A percentile compares a stretch with the other conserved stretches of the same genome.
Conservation (phyloP, 2,329 filamentous ascomycete species). For the Boeremia lycopersici region DNA sequence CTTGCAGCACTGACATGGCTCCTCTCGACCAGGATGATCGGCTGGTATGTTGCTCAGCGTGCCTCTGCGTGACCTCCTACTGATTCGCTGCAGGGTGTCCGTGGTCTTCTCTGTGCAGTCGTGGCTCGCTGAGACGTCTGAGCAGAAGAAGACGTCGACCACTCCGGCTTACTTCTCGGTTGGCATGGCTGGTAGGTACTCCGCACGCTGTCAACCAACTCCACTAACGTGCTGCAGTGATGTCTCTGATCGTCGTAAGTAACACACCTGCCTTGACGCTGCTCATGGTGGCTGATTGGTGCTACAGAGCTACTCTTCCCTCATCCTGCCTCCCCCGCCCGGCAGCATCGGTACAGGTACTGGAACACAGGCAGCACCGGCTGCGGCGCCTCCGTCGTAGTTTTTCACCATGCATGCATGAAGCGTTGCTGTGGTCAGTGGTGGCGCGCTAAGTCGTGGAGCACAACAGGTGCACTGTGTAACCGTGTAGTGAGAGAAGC, state of each 20-base stretch:
- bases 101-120: conserved; percentile 76
- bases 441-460: conserved; percentile 13
- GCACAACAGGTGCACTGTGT: conserved; percentile 23
- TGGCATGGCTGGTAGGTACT: conserved; percentile 73
- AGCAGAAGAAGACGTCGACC: conserved; percentile 65
- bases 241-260: conserved; percentile 55
- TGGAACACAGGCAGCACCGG: conserved; percentile 56
- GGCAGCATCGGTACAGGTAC: conserved; percentile 42
- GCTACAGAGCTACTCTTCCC: conserved; percentile 62
- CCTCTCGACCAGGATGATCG: conserved; percentile 61
- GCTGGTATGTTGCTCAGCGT: conserved; percentile 57
- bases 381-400: conserved; percentile 54
- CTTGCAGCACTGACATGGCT: conserved; percentile 24
- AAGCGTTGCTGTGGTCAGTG: conserved; percentile 7
- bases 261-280: neutral
- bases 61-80: conserved; percentile 15
- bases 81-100: conserved; percentile 62
- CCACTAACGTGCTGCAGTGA: conserved; percentile 37
- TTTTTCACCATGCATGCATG: conserved; percentile 12
- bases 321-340: conserved; percentile 65
- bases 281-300: conserved; percentile 20
- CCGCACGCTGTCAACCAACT: neutral
- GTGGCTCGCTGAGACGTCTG: conserved; percentile 77
- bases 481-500: conserved; percentile 20
- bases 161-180: conserved; percentile 79